Percentiles rank a stretch among this genome's conserved stretches.
phyloP scores from a whole-genome alignment of 805 yeast species.

The Starmerella apicola region DNA sequence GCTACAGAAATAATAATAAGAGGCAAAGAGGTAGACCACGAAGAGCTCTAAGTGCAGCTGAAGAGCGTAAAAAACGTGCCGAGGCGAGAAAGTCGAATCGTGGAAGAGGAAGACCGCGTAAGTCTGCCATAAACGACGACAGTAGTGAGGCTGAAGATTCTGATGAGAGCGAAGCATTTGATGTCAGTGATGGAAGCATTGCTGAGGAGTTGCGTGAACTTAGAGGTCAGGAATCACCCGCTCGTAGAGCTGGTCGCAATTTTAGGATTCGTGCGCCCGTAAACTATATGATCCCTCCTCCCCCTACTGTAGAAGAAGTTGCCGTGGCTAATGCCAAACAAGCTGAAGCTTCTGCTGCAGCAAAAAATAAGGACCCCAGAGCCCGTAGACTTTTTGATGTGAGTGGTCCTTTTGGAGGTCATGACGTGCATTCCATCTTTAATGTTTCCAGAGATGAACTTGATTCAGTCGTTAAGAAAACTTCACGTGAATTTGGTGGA shows the following conservation, averaged over 20 bases:
- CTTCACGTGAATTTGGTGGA: not conserved
- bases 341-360: slow-evolving; percentile 3
- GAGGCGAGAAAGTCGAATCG: not conserved
- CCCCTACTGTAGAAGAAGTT: slow-evolving; percentile 21
- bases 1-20: not conserved
- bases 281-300: slow-evolving; percentile 21
- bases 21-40: slow-evolving; percentile 5
- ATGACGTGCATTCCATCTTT: slow-evolving; percentile 75
- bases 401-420: slow-evolving; percentile 96
- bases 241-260: slow-evolving; percentile 13
- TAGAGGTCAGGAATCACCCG: slow-evolving; percentile 11
- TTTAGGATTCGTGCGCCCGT: slow-evolving; percentile 21
- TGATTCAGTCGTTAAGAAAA: slow-evolving; percentile 3
- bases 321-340: slow-evolving; percentile 11
- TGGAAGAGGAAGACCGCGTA: not conserved
- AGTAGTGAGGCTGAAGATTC: slow-evolving; percentile 1
- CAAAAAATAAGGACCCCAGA: slow-evolving; percentile 4
- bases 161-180: slow-evolving; percentile 12
- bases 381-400: slow-evolving; percentile 75
- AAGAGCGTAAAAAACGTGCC: not conserved
- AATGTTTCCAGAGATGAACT: slow-evolving; percentile 13
- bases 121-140: not conserved
- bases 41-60: not conserved
- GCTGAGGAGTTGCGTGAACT: slow-evolving; percentile 20
- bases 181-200: slow-evolving; percentile 14